Conservation (phyloP, 768 basidiomycete species). For the Termitomyces bulborhizus region DNA sequence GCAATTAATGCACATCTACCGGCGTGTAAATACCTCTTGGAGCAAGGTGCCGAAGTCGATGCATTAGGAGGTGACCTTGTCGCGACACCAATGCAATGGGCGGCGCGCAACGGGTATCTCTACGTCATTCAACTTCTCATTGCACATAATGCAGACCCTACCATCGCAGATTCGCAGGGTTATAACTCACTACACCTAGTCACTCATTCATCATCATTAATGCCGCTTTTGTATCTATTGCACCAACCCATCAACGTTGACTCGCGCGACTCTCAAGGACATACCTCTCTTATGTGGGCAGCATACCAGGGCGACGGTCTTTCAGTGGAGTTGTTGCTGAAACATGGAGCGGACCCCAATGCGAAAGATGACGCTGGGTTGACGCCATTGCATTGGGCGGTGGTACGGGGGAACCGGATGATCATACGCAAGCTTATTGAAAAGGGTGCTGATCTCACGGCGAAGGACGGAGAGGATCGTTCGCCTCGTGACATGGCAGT, state of each 20-base stretch:
- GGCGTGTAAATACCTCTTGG: slow-evolving; percentile 80
- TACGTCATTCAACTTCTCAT: slow-evolving; percentile 93
- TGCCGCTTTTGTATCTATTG: slow-evolving; percentile 88
- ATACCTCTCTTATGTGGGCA: slow-evolving; percentile 98
- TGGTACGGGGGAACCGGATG: slow-evolving; percentile 87
- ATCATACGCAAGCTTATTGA: slow-evolving; percentile 83
- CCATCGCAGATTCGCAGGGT: slow-evolving; percentile 85
- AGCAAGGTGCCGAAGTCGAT: slow-evolving; percentile 93
- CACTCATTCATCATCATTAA: slow-evolving; percentile 90
- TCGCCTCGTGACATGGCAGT: slow-evolving; percentile 93
- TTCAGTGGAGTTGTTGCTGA: slow-evolving; percentile 84
- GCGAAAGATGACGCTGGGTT: slow-evolving; percentile 77
- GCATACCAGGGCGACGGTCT: slow-evolving; percentile 98
- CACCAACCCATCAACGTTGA: slow-evolving; percentile 94
- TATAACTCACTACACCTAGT: slow-evolving; percentile 96
- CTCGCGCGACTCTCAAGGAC: slow-evolving; percentile 84
- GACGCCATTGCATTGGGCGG: slow-evolving; percentile 94
- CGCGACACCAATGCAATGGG: slow-evolving; percentile 97
- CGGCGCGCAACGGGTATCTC: slow-evolving; percentile 93
- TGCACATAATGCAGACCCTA: slow-evolving; percentile 87
- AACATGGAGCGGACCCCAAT: slow-evolving; percentile 78
- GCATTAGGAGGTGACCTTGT: slow-evolving; percentile 90
- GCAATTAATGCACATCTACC: slow-evolving; percentile 94
- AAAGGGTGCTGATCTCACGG: slow-evolving; percentile 75
- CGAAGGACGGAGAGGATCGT: slow-evolving; percentile 78